phyloP scores from a whole-genome alignment of 2,329 filamentous ascomycete genomes.

The Neonectria magnoliae region DNA sequence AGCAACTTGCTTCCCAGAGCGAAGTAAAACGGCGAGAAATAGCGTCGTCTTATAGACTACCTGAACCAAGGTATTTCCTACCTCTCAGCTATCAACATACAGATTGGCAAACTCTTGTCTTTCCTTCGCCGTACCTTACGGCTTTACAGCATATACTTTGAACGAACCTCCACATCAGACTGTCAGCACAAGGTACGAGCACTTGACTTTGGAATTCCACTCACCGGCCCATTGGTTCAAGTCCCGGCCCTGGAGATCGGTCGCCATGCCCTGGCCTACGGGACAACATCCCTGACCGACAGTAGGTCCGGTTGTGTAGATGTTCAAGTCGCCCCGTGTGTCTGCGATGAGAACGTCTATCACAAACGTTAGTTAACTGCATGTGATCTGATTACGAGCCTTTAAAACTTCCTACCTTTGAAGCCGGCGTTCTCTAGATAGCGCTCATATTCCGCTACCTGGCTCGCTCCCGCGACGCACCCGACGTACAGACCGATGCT shows the following conservation, averaged over 20 bases:
- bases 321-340: conserved; percentile 57
- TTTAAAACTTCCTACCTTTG: conserved; percentile 46
- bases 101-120: background rate
- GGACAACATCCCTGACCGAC: conserved; percentile 20
- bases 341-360: conserved; percentile 57
- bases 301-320: conserved; percentile 47
- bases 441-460: conserved; percentile 59
- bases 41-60: no score
- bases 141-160: background rate
- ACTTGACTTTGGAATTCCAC: conserved; percentile 36
- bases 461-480: conserved; percentile 67
- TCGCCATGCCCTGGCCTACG: conserved; percentile 4
- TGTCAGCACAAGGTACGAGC: background rate
- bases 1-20: no score
- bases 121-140: background rate
- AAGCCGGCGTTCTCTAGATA: conserved; percentile 64
- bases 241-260: conserved; percentile 47
- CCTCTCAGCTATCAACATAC: no score
- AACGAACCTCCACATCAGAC: background rate
- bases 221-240: conserved; percentile 63
- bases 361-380: background rate
- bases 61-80: no score
- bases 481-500: conserved; percentile 67
- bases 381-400: background rate
- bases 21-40: no score